phyloP scores from a whole-genome alignment of 176 grass and related monocot species.

The Melocanna baccifera region DNA sequence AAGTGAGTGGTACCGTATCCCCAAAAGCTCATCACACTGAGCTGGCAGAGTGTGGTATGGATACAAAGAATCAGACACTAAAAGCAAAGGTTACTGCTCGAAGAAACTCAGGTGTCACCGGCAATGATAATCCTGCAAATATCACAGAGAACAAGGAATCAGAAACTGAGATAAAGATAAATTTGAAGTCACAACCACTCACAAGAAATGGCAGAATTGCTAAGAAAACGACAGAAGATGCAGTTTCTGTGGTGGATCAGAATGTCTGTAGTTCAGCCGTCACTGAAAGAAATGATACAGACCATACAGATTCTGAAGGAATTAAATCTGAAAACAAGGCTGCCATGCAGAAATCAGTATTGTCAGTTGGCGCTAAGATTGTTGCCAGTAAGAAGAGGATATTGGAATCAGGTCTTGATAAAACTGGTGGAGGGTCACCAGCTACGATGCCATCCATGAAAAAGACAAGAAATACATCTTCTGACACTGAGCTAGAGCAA shows the following conservation, averaged over 20 bases:
- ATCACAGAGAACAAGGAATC: slow-evolving; percentile 5
- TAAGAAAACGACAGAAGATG: slow-evolving; percentile 30
- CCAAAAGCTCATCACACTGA: slow-evolving; percentile 10
- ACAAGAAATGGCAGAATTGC: slow-evolving; percentile 12
- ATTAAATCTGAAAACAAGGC: slow-evolving; percentile 48
- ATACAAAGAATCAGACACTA: slow-evolving; percentile 23
- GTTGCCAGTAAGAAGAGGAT: slow-evolving; percentile 48
- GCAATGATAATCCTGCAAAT: slow-evolving; percentile 8
- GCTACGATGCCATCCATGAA: slow-evolving; percentile 29
- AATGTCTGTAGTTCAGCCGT: slow-evolving; percentile 44
- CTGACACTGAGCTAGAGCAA: slow-evolving; percentile 26
- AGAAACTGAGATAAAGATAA: slow-evolving; percentile 19
- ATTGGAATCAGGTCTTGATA: slow-evolving; percentile 32
- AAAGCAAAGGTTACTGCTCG: slow-evolving; percentile 25
- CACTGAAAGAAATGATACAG: slow-evolving; percentile 51
- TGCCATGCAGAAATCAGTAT: slow-evolving; percentile 3
- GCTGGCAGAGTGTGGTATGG: slow-evolving; percentile 9
- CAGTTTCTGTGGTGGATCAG: slow-evolving; percentile 34
- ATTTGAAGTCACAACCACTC: slow-evolving; percentile 9
- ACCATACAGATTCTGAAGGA: slow-evolving; percentile 42
- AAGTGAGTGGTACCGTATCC: slow-evolving; percentile 8
- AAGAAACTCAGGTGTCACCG: slow-evolving; percentile 2
- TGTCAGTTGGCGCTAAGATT: slow-evolving; percentile 47
- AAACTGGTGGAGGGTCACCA: slow-evolving; percentile 30
- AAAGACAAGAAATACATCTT: slow-evolving; percentile 37